A percentile compares a stretch with the other conserved stretches of the same genome.
Evolutionary conservation across 2,329 filamentous ascomycete genomes (phyloP).

Genomic region (Sclerotiophoma versabilis): DNA sequence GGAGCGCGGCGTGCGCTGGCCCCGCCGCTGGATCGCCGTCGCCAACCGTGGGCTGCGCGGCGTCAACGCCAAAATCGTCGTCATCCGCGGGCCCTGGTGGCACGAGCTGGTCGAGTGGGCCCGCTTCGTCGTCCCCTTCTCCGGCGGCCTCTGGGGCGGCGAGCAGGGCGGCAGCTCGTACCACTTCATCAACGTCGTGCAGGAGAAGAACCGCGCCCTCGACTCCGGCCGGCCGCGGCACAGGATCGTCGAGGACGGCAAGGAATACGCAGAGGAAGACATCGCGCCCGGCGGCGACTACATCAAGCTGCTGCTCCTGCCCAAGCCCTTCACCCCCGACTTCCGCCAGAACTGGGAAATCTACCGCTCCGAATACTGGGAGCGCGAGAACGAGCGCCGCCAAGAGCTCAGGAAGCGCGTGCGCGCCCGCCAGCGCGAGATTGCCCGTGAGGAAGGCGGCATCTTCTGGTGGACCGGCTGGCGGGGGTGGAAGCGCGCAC

Average conservation of each 20-base stretch:
- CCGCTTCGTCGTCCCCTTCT: constrained; percentile 79
- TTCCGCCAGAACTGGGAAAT: constrained; percentile 98
- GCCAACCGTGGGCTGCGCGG: constrained; percentile 88
- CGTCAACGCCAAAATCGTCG: constrained; percentile 96
- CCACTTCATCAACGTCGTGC: constrained; percentile 73
- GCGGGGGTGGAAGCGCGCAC: constrained; percentile 57
- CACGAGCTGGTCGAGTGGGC: constrained; percentile 76
- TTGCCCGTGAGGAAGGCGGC: constrained; percentile 72
- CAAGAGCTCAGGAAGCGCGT: constrained; percentile 75
- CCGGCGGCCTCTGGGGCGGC: constrained; percentile 49
- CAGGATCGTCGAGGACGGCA: constrained; percentile 64
- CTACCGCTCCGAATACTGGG: constrained; percentile 95
- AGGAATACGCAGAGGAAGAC: constrained; percentile 79
- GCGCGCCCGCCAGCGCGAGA: constrained; percentile 69
- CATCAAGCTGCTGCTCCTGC: constrained; percentile 86
- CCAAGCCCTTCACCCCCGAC: constrained; percentile 92
- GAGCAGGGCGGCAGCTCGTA: constrained; percentile 71
- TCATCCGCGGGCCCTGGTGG: constrained; percentile 84
- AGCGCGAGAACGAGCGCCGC: constrained; percentile 90
- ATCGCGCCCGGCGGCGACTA: constrained; percentile 88
- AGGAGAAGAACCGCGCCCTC: constrained; percentile 41
- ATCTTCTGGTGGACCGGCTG: constrained; percentile 90
- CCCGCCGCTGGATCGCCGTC: constrained; percentile 85
- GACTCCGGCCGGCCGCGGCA: constrained; percentile 37
- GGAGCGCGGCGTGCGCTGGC: constrained; percentile 94